Evolutionary conservation across 495 filamentous ascomycete species (phyloP), one percentile per base, ranked within the genome.

Genomic region (Diplogelasinospora grovesii): DNA sequence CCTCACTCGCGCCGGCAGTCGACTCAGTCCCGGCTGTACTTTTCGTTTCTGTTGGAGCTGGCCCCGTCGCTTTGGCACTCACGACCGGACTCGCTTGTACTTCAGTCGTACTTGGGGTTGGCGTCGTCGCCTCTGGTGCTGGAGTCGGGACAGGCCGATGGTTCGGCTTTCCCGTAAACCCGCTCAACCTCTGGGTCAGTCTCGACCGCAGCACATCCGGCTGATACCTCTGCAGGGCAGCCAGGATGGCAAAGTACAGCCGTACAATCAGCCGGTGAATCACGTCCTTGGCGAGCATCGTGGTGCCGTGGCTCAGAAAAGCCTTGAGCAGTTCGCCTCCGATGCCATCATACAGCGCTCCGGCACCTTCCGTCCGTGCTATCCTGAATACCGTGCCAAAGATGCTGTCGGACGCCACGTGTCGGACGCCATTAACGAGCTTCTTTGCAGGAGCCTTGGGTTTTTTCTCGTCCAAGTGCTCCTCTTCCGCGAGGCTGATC

Each of bases 241-340:
- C 48, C 23, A 70, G 25, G 10, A 65, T 39, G n/a, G 64, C 57
- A 31, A 66, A 83, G 57, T 90, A 93, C 10, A 78, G 50, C 44
- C 73, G 75, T 16, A 94, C 70, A 42, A 95, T 77, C 13, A 78
- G 49, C n/a, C 71, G 62, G 47, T 95, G 88, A n/a, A 88, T 77
- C 11, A 71, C 62, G 38, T 93, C 84, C 61, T 95, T 95, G 20
- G 85, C 75, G 34, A 93, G 61, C 86, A 94, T 94, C n/a, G 87
- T 88, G 19, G 86, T 76, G 1, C 88, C 89, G 50, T 94, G 86
- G 9, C 77, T 80, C 57, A 95, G 81, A 57, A 95, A 94, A 0
- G 83, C 85, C 54, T 86, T 92, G 4, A 90, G 52, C 24, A 95
- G 62, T 64, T 95, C 86, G 7, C 77, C 85, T 5, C 64, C 64